Percentiles rank a stretch among this genome's conserved stretches.
Evolutionary conservation across 805 yeast genomes (phyloP).

Genomic region (Lipomyces sp.): DNA sequence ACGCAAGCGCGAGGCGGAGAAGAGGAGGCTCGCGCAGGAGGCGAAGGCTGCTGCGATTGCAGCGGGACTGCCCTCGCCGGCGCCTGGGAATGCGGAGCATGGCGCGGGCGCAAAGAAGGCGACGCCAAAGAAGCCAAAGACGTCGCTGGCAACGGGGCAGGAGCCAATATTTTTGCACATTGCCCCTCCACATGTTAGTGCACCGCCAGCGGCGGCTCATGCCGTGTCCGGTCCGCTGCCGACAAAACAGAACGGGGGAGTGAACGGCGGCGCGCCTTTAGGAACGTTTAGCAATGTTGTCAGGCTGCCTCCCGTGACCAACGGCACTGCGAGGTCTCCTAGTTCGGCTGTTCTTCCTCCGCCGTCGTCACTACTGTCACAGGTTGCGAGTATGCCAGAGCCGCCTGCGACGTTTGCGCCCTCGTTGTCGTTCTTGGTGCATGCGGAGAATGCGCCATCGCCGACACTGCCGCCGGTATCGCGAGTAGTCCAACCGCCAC

Average conservation of each 20-base stretch:
- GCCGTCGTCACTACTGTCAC: not conserved
- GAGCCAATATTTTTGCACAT: too few relatives aligned
- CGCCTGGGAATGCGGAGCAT: too few relatives aligned
- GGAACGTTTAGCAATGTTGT: too few relatives aligned
- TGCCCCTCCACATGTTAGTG: not conserved
- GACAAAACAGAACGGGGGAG: too few relatives aligned
- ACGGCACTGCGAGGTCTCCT: not conserved
- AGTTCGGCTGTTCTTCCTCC: not conserved
- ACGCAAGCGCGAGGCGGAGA: constrained; percentile 21
- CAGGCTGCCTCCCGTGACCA: not conserved
- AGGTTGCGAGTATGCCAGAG: too few relatives aligned
- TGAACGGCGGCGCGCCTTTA: too few relatives aligned
- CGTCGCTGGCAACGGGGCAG: not conserved
- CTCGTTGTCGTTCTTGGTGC: too few relatives aligned
- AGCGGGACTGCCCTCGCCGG: not conserved
- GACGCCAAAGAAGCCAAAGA: not conserved
- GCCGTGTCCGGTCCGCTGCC: too few relatives aligned
- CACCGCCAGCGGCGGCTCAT: too few relatives aligned
- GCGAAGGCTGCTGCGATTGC: constrained; percentile 4
- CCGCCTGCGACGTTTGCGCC: not conserved
- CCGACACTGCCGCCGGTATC: too few relatives aligned
- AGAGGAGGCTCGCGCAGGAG: constrained; percentile 3
- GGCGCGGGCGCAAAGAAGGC: not conserved
- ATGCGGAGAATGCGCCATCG: too few relatives aligned
- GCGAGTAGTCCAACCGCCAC: too few relatives aligned